phyloP scores from a whole-genome alignment of 768 basidiomycete genomes.

The Auriscalpium microsporum region DNA sequence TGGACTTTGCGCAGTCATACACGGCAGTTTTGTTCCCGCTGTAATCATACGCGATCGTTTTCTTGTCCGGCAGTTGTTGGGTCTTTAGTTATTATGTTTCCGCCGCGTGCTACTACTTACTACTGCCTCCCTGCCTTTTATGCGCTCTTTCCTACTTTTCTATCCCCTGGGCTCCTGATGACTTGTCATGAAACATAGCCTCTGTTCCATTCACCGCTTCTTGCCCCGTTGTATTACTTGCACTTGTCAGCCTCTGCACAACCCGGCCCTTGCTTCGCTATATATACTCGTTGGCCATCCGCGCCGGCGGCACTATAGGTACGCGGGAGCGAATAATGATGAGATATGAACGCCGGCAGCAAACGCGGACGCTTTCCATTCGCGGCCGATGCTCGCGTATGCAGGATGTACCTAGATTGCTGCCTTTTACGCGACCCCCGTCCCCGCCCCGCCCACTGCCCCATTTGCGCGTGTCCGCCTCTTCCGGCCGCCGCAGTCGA shows the following conservation, averaged over 20 bases:
- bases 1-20: background rate
- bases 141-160: background rate
- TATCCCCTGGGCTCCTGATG: background rate
- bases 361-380: too few relatives aligned
- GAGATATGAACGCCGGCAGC: background rate
- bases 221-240: background rate
- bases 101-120: background rate
- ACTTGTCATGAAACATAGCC: background rate
- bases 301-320: too few relatives aligned
- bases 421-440: too few relatives aligned
- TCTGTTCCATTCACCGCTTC: background rate
- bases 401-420: too few relatives aligned
- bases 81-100: background rate
- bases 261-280: background rate
- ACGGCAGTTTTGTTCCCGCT: background rate
- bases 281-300: too few relatives aligned
- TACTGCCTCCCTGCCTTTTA: background rate
- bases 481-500: too few relatives aligned
- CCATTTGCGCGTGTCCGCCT: too few relatives aligned
- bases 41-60: background rate
- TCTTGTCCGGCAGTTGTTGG: background rate
- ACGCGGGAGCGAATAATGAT: background rate
- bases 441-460: too few relatives aligned
- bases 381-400: too few relatives aligned
- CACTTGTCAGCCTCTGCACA: background rate